A percentile compares a stretch with the other conserved stretches of the same genome.
Evolutionary conservation across 1,284 basidiomycete species (phyloP).

Genomic region (Pseudozyma thailandica): DNA sequence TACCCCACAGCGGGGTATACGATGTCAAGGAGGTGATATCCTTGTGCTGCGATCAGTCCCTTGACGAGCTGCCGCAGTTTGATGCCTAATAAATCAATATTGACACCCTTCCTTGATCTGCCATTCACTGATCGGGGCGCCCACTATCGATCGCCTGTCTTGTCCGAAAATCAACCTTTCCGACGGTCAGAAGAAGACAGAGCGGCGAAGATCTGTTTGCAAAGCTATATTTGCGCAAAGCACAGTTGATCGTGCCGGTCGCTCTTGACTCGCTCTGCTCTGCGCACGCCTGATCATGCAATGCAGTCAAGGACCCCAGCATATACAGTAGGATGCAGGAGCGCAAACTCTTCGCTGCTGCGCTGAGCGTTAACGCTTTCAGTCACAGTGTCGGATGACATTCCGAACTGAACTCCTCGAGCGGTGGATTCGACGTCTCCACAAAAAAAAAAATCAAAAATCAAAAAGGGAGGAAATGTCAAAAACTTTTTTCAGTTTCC

Average conservation of each 20-base stretch:
- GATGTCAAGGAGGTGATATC: not conserved
- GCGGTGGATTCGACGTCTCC: too few relatives aligned
- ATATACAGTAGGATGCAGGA: too few relatives aligned
- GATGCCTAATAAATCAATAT: not conserved
- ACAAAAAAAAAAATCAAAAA: too few relatives aligned
- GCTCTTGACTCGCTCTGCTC: not conserved
- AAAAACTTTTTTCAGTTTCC: too few relatives aligned
- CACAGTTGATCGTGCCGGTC: conserved; percentile 8
- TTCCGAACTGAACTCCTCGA: too few relatives aligned
- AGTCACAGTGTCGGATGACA: too few relatives aligned
- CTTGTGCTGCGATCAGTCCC: not conserved
- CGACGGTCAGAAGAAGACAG: not conserved
- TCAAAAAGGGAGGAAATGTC: too few relatives aligned
- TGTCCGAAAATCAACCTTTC: not conserved
- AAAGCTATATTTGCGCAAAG: not conserved
- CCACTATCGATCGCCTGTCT: not conserved
- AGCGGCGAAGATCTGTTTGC: not conserved
- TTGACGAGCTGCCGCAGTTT: conserved; percentile 1
- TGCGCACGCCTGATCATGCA: not conserved
- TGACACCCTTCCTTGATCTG: not conserved
- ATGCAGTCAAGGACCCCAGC: not conserved
- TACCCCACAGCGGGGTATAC: conserved; percentile 18
- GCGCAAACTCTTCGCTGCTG: not conserved
- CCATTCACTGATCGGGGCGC: not conserved
- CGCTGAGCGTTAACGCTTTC: not conserved